Evolutionary conservation across 176 grass and related monocot genomes (phyloP).

Genomic region (Carex cristatella): DNA sequence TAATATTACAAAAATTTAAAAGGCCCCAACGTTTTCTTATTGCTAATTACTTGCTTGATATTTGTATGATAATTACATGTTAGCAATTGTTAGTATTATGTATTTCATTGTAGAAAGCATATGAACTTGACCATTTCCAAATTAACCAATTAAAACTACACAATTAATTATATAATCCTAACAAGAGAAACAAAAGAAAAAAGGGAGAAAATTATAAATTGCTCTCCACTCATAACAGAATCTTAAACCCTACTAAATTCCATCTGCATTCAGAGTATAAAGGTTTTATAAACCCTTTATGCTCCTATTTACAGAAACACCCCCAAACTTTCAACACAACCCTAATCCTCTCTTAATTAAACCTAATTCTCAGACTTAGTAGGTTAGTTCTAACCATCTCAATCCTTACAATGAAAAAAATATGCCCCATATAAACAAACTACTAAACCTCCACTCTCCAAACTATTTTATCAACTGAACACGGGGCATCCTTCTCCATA

Average conservation of each 20-base stretch:
- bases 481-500: conserved; percentile 9
- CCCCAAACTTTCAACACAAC: neutral
- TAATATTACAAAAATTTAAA: neutral
- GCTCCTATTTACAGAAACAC: conserved; percentile 37
- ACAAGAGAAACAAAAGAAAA: neutral
- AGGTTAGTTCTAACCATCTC: conserved; percentile 13
- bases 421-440: neutral
- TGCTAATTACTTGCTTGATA: neutral
- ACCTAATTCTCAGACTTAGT: conserved; percentile 35
- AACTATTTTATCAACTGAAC: conserved; percentile 35
- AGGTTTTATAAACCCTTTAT: conserved; percentile 6
- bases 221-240: conserved; percentile 18
- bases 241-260: conserved; percentile 14
- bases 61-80: neutral
- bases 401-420: neutral
- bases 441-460: conserved; percentile 44
- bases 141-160: conserved; percentile 18
- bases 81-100: neutral
- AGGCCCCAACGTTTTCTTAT: neutral
- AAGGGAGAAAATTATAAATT: conserved; percentile 14
- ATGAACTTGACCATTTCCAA: neutral
- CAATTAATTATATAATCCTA: conserved; percentile 21
- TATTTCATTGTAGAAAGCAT: neutral
- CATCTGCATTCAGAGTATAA: conserved; percentile 18
- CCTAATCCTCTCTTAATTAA: conserved; percentile 20